These are phyloP conservation scores for Haplosporangium gracile DNA, from an alignment of 192 early-diverging fungal species.

Conservation along the genomic window DNA sequence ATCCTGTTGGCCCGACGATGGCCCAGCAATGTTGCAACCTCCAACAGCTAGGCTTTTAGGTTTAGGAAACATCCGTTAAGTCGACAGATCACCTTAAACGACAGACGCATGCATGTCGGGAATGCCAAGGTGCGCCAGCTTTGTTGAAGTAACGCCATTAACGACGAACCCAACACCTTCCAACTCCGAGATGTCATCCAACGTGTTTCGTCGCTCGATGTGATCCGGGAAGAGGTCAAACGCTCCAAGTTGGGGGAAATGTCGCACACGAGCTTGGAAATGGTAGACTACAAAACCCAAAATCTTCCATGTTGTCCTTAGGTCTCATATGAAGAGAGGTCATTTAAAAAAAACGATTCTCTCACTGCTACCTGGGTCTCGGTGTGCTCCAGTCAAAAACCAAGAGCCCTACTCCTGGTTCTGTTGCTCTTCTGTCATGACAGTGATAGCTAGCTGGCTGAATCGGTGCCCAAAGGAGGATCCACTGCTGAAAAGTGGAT, in stretches of 20 bases:
- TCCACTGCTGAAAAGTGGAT: neutral
- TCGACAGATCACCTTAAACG: no score
- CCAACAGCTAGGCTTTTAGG: neutral
- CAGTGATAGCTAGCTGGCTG: neutral
- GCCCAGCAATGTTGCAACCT: neutral
- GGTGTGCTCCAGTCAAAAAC: neutral
- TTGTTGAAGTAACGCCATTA: no score
- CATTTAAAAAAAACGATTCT: neutral
- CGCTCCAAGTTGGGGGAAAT: neutral
- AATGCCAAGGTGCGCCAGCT: no score
- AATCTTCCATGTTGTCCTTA: neutral
- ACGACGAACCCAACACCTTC: no score
- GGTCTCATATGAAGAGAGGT: neutral
- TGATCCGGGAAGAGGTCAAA: neutral
- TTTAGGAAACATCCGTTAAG: no score
- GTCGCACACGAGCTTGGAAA: neutral
- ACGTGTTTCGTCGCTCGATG: neutral
- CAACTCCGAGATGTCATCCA: neutral
- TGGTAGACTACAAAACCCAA: neutral
- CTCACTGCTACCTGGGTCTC: neutral
- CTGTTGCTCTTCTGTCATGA: neutral
- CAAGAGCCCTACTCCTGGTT: neutral
- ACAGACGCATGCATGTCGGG: no score
- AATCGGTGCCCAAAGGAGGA: neutral
- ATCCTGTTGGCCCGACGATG: no score